Conservation (phyloP, 2,329 filamentous ascomycete genomes). For the Cordyceps pruinosa region DNA sequence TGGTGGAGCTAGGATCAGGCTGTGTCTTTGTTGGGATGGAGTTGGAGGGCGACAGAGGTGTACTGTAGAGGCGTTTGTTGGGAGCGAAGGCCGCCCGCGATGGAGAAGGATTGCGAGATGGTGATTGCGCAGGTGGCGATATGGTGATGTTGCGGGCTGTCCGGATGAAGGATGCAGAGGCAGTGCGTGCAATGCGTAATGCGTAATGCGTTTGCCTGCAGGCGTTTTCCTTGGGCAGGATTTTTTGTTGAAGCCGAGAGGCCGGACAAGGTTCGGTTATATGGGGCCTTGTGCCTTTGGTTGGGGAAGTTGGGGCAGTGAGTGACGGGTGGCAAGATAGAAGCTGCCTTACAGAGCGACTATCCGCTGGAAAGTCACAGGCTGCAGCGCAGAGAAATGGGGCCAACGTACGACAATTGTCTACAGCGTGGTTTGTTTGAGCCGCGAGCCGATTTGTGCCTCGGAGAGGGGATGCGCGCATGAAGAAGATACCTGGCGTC, state of each 20-base stretch:
- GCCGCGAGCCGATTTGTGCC: neutral
- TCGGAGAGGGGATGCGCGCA: neutral
- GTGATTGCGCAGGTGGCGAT: too few relatives aligned
- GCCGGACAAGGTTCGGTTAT: neutral
- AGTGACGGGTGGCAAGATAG: too few relatives aligned
- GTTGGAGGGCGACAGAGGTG: too few relatives aligned
- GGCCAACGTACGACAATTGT: neutral
- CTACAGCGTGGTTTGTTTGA: too few relatives aligned
- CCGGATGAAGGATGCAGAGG: neutral
- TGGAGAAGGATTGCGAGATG: neutral
- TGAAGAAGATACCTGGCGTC: neutral
- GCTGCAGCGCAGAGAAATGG: neutral
- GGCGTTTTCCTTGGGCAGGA: neutral
- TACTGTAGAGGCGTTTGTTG: neutral
- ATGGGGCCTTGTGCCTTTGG: conserved; percentile 1
- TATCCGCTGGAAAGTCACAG: neutral
- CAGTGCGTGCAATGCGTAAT: neutral
- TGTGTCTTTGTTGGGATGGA: too few relatives aligned
- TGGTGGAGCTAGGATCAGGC: too few relatives aligned
- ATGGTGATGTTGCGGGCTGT: neutral
- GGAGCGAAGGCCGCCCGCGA: neutral
- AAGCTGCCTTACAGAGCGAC: too few relatives aligned
- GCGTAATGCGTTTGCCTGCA: too few relatives aligned
- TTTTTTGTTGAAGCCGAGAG: conserved; percentile 11
- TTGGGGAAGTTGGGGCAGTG: conserved; percentile 1